Base-by-base conservation (phyloP, 768 basidiomycete species). In the Melanogaster broomeanus region DNA sequence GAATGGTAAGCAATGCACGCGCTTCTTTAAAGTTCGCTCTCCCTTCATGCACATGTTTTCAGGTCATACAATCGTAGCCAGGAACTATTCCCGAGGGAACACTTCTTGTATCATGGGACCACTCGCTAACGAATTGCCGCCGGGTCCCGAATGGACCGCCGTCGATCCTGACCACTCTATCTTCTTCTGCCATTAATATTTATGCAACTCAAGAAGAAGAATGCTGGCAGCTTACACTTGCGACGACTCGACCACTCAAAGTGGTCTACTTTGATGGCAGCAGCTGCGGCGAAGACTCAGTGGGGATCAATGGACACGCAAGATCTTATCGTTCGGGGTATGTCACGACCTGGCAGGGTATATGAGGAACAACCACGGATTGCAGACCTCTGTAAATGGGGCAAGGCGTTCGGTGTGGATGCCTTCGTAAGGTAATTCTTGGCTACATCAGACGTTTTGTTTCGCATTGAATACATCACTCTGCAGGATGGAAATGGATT, bases 401-500 rank as follows among this genome's bases (percentile, higher is more conserved):
- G 68, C 0, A 58, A 57, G 27, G 48, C 53, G 7, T 52, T 62
- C 9, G 68, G 63, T 1, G 33, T 74, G 8, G 72, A 74, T 42
- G 73, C 66, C 2, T 74, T 71, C 39, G 65, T 74, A 38, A 65
- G 70, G 67, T 52, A 31, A 35, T 30, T 34, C 28, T 12, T 15
- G 4, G 31, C 41, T 60, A 66, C 18, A 70, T 73, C 53, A 52
- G 65, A 18, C 21, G 1, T 19, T n/a, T 7, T 43, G 15, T n/a
- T 7, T 13, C 2, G 3, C 15, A 16, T 33, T 38, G 24, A 43
- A 74, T 68, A 52, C 2, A 21, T 25, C 22, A 15, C 45, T 15
- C 13, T 42, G n/a, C 27, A 77, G 74, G 49, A 77, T 78, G 77
- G 73, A 78, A 68, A 72, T 74, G 69, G 71, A 77, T 52, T 78